These are phyloP conservation scores for Limonium bicolor DNA, from an alignment of 148 eudicot species.

Conservation along the genomic window DNA sequence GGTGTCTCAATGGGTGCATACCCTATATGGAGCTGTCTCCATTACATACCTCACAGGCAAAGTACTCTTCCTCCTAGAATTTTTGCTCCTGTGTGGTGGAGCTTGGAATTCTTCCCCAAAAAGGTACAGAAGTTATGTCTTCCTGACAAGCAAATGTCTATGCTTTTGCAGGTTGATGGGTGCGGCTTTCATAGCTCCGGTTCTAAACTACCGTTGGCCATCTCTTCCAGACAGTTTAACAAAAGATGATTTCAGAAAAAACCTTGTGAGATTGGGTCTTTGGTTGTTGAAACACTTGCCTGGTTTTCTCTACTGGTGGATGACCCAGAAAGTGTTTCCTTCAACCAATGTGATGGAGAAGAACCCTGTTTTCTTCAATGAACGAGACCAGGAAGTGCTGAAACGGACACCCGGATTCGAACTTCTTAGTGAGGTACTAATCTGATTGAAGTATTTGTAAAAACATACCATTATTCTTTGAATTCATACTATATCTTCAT, in stretches of 20 bases:
- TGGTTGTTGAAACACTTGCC: conserved; percentile 34
- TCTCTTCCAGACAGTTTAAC: conserved; percentile 35
- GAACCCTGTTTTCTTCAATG: conserved; percentile 35
- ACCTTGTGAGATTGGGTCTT: conserved; percentile 24
- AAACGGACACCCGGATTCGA: conserved; percentile 51
- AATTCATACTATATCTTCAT: neutral
- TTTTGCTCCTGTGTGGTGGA: neutral
- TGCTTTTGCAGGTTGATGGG: conserved; percentile 49
- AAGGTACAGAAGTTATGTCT: neutral
- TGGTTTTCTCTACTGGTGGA: conserved; percentile 60
- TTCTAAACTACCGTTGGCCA: conserved; percentile 60
- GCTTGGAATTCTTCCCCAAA: neutral
- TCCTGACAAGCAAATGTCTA: neutral
- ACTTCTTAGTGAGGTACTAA: conserved; percentile 40
- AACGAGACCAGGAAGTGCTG: conserved; percentile 44
- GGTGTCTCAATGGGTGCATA: conserved; percentile 54
- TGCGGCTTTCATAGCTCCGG: conserved; percentile 47
- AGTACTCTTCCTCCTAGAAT: neutral
- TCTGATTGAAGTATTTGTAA: neutral
- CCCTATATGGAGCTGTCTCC: conserved; percentile 43
- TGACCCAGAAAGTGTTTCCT: conserved; percentile 55
- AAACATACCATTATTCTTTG: neutral
- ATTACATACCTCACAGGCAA: conserved; percentile 45
- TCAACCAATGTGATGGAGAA: conserved; percentile 36
- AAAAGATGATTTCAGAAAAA: conserved; percentile 40